Evolutionary conservation across 2,329 filamentous ascomycete species (phyloP).

Genomic region (Microcera coccophila): DNA sequence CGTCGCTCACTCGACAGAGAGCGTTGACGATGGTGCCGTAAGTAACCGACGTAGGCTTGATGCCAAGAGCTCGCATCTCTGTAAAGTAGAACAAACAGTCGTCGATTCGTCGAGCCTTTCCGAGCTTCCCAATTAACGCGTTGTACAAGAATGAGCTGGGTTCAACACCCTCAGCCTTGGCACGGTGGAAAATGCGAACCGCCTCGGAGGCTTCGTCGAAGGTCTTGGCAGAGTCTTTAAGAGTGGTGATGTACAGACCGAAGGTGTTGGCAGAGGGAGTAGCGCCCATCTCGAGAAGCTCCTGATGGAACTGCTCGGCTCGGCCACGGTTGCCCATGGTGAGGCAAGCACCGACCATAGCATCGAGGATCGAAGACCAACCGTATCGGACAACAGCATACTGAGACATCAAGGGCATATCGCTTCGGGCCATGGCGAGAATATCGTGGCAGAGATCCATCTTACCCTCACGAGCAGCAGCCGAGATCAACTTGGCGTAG

Average conservation of each 20-base stretch:
- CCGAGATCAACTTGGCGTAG: conserved; percentile 90
- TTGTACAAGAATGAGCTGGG: conserved; percentile 98
- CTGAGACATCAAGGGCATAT: conserved; percentile 79
- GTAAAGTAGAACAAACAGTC: conserved; percentile 98
- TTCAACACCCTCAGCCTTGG: conserved; percentile 89
- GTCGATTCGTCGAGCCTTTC: conserved; percentile 95
- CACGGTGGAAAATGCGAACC: conserved; percentile 93
- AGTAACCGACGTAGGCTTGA: conserved; percentile 94
- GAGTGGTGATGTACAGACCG: conserved; percentile 96
- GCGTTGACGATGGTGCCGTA: conserved; percentile 99
- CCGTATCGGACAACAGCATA: conserved; percentile 88
- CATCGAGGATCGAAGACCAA: conserved; percentile 93
- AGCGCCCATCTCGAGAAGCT: conserved; percentile 84
- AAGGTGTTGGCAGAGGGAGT: conserved; percentile 96
- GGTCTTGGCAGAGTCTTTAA: conserved; percentile 95
- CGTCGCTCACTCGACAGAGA: conserved; percentile 92
- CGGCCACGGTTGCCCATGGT: conserved; percentile 74
- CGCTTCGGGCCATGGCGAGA: conserved; percentile 79
- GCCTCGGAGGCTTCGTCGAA: conserved; percentile 97
- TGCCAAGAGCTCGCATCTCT: conserved; percentile 89
- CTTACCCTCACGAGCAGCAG: conserved; percentile 80
- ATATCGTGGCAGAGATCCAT: conserved; percentile 81
- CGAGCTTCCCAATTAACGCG: conserved; percentile 94
- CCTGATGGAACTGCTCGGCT: conserved; percentile 84
- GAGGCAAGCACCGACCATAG: conserved; percentile 91